Base-by-base conservation (phyloP, 169 alveolate genomes). In the Pseudocohnilembus persalinus region DNA sequence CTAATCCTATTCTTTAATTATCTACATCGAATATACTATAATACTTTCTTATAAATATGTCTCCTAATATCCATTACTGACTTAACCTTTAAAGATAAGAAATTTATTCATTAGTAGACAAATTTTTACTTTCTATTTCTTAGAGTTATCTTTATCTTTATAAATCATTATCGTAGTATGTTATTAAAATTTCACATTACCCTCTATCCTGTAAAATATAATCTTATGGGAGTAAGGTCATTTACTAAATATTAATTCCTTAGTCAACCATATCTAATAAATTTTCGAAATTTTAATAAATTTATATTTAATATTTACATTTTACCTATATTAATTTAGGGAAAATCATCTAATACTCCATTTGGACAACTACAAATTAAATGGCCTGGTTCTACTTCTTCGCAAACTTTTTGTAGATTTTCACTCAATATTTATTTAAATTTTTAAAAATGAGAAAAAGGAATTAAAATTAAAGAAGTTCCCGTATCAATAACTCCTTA, bases 1-100 rank as follows among this genome's bases (percentile, higher is more conserved):
- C 96, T 32, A 93, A 86, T 28, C 96, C 95, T 27, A 92, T 92
- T 68, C 92, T 88, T 85, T 90, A 82, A 81, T 88, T 81, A 64
- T 92, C 97, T 84, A 93, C 90, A 87, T 94, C 95, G 88, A 89
- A 94, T 68, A 89, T 88, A 35, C 90, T 74, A 83, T 92, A 92
- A 85, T 83, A 90, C 35, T 76, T 77, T 73, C 90, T 81, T 94
- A 94, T 91, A 88, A 94, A 92, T 31, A 88, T 83, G 81, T 92
- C 95, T 1, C 97, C 97, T 72, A 94, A 76, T 76, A 94, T 90
- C 93, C 94, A 94, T 49, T 49, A 49, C 20, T 49, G 26, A 11
- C 26, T 49, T 20, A 11, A 20, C 26, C 4, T 49, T 11, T 49
- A 11, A 11, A 11, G 26, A 4, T 11, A 49, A 49, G 68, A 49